Base-by-base conservation (phyloP, 352 stramenopile genomes). In the Phytophthora melonis region DNA sequence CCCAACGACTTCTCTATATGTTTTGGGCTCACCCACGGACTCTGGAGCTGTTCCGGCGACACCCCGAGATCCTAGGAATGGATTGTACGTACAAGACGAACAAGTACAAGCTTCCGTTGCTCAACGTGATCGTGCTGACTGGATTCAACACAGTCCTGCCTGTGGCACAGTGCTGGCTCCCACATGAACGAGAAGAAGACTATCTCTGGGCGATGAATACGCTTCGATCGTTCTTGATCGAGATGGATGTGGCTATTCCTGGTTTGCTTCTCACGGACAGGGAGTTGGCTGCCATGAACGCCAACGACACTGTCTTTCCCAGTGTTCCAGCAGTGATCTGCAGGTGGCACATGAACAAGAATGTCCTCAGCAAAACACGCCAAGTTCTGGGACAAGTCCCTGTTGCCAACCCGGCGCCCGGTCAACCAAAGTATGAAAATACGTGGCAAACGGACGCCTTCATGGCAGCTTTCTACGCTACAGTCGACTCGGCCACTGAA, bases 111-210 rank as follows among this genome's bases (percentile, higher is more conserved):
- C 34, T 73, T 1, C 53, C 52, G 1, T 1, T 73, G 3, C 52
- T 73, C 3, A 73, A 73, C 41, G 57, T 73, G 3, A 59, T 73
- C 0, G 32, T 50, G 2, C 6, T 73, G 27, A 73, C 58, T 27
- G 52, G 58, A 1, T 52, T 63, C 8, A 68, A 73, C 25, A 68
- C 66, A 3, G 50, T 39, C 47, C 52, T 72, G 13, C 66, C 66
- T 3, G 52, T 72, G 1, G 66, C 58, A 5, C 36, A 72, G 14
- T 67, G 58, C 19, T 72, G 66, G 58, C 19, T 72, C 0, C 41
- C 58, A 11, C 25, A 30, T 45, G 32, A 77, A 10, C 25, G 19
- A 14, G 23, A 32, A 52, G 43, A 52, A 23, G 43, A 52, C n/a
- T 52, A 52, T 6, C 16, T 34, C 18, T 61, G 32, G 55, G 55